Percentiles rank a stretch among this genome's conserved stretches.
Conservation (phyloP, 2,329 filamentous ascomycete species). For the Aspergillus amoenus region DNA sequence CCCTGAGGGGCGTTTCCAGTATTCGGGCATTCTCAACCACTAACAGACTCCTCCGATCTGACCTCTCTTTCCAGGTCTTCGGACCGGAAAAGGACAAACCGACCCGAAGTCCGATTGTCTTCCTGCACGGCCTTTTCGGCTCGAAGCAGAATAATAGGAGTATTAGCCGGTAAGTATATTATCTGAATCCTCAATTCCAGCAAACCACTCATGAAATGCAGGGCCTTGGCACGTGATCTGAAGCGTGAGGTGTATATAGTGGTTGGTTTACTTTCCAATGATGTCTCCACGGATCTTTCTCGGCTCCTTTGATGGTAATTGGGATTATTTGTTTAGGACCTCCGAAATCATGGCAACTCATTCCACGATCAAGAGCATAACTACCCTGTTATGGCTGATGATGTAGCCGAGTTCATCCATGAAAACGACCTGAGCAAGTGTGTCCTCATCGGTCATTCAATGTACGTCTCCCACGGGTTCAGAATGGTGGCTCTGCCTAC, state of each 20-base stretch:
- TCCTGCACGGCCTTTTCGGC: constrained; percentile 91
- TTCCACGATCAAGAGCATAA: constrained; percentile 75
- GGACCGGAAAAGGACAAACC: constrained; percentile 34
- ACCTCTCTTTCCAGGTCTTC: constrained; percentile 38
- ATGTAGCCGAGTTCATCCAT: constrained; percentile 75
- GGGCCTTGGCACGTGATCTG: constrained; percentile 77
- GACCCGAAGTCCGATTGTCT: constrained; percentile 66
- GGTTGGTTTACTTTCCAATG: constrained; percentile 48
- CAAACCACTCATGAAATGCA: neutral
- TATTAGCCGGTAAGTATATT: constrained; percentile 77
- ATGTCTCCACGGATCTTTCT: neutral
- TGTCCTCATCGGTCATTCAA: constrained; percentile 88
- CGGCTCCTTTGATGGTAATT: neutral
- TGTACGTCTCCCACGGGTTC: constrained; percentile 54
- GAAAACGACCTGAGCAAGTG: constrained; percentile 68
- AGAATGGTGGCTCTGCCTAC: neutral
- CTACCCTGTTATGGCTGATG: constrained; percentile 78
- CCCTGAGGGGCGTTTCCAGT: constrained; percentile 14
- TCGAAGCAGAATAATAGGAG: constrained; percentile 93
- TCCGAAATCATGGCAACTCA: constrained; percentile 90
- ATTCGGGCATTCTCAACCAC: constrained; percentile 35
- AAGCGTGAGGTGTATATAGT: constrained; percentile 78
- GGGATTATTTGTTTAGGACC: constrained; percentile 57
- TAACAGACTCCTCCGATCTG: constrained; percentile 20
- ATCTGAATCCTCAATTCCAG: neutral